Evolutionary conservation across 2,329 filamentous ascomycete genomes (phyloP), one percentile per base, ranked within the genome.

Genomic region (Colletotrichum sp.): DNA sequence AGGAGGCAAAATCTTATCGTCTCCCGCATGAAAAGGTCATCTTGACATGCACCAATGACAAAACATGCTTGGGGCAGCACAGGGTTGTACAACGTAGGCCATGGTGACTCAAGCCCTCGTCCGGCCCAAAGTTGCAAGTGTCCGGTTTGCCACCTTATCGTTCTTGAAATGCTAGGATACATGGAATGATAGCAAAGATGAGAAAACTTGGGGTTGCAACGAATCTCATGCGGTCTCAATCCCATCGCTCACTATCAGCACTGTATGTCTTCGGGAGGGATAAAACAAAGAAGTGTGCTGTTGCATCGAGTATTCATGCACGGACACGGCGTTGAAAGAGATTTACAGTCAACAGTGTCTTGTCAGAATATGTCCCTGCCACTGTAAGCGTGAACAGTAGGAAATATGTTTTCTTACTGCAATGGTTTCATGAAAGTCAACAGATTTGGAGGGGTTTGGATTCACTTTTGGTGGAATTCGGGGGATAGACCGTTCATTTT

Each of bases 1-100:
- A 21, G n/a, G 43, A 48, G n/a, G 21, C 8, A 2, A 13, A 12
- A 0, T 18, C n/a, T 3, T n/a, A 13, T n/a, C 6, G 6, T 3
- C 43, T 21, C n/a, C 43, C 0, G 10, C 5, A 21, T 2, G n/a
- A 7, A 10, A 48, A 48, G 43, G n/a, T 21, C 9, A 48, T 48
- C 43, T 48, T 48, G 18, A n/a, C 9, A 48, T n/a, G 5, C n/a
- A 21, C 10, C 3, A 13, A n/a, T 18, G 9, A 21, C 18, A 6
- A 48, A 21, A 21, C 43, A 48, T 48, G 43, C 43, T 48, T 48
- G n/a, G 6, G 43, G 43, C 6, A 7, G 43, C 10, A 21, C n/a
- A 48, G 10, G 10, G 43, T 48, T 10, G 8, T 21, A 48, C n/a
- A 48, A 13, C n/a, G 10, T 7, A 21, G n/a, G 43, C 6, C 43